Evolutionary conservation across 352 stramenopile genomes (phyloP).

Genomic region (Pythium periplocum): DNA sequence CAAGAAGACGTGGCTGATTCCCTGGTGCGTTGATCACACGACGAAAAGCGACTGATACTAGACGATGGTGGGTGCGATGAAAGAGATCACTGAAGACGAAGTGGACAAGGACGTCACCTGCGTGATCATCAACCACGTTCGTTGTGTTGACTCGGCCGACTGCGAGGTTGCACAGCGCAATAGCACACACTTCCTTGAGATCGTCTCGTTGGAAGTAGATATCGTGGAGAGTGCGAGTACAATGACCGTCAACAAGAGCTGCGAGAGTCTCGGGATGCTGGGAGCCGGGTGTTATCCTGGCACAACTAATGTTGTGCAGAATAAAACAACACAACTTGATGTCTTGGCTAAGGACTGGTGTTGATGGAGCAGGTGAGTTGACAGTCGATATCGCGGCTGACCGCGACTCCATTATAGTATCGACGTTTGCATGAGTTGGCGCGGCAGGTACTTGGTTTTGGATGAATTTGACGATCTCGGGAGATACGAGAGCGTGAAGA

Average conservation of each 20-base stretch:
- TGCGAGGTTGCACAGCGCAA: slow-evolving; percentile 60
- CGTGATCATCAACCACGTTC: slow-evolving; percentile 44
- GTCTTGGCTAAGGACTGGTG: slow-evolving; percentile 4
- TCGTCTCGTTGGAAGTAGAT: slow-evolving; percentile 40
- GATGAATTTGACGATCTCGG: slow-evolving; percentile 58
- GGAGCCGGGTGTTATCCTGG: not conserved
- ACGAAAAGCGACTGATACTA: slow-evolving; percentile 47
- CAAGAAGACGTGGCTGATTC: slow-evolving; percentile 46
- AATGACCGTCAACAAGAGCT: slow-evolving; percentile 39
- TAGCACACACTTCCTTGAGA: slow-evolving; percentile 48
- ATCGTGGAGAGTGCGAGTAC: slow-evolving; percentile 38
- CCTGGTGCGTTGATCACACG: slow-evolving; percentile 61
- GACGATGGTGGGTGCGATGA: slow-evolving; percentile 24
- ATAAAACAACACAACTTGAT: slow-evolving; percentile 58
- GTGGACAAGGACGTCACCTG: slow-evolving; percentile 41
- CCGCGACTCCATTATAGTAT: not conserved
- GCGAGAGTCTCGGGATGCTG: slow-evolving; percentile 16
- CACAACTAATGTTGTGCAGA: slow-evolving; percentile 74
- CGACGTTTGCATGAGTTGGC: slow-evolving; percentile 4
- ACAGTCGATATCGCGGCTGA: not conserved
- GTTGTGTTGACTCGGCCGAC: slow-evolving; percentile 67
- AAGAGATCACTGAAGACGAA: slow-evolving; percentile 47
- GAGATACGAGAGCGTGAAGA: slow-evolving; percentile 38
- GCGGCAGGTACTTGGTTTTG: slow-evolving; percentile 28
- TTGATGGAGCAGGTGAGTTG: not conserved